These are phyloP conservation scores for Chalara sp. DNA, from an alignment of 2,329 filamentous ascomycete species.

Conservation along the genomic window DNA sequence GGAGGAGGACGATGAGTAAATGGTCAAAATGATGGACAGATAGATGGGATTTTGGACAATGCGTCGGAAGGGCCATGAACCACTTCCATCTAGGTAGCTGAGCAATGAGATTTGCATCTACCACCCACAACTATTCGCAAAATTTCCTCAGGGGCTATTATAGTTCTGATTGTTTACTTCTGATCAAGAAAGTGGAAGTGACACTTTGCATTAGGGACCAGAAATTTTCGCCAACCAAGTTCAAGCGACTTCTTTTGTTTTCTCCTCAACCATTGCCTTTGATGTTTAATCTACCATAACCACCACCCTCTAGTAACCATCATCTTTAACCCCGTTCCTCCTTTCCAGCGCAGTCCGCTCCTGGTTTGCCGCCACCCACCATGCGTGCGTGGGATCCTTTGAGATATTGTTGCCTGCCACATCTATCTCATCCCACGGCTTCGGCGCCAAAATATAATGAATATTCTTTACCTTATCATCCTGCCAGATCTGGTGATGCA, in stretches of 20 bases:
- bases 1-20: slow-evolving; percentile 98
- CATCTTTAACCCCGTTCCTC: slow-evolving; percentile 21
- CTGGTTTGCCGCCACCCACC: slow-evolving; percentile 47
- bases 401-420: slow-evolving; percentile 34
- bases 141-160: no score
- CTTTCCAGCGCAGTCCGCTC: slow-evolving; percentile 31
- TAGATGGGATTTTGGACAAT: neutral
- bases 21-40: slow-evolving; percentile 14
- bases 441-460: slow-evolving; percentile 54
- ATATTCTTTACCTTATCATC: slow-evolving; percentile 53
- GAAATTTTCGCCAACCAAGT: no score
- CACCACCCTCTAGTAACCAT: slow-evolving; percentile 12
- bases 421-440: slow-evolving; percentile 52
- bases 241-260: no score
- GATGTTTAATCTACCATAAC: no score
- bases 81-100: neutral
- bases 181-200: no score
- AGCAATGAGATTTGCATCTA: neutral
- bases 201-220: no score
- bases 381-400: slow-evolving; percentile 41
- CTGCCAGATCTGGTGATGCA: slow-evolving; percentile 50
- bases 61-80: no score
- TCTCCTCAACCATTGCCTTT: no score
- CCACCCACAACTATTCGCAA: no score
- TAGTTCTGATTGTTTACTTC: no score